phyloP scores from a whole-genome alignment of 345 rosid genomes.

The Rhizophora mangle region DNA sequence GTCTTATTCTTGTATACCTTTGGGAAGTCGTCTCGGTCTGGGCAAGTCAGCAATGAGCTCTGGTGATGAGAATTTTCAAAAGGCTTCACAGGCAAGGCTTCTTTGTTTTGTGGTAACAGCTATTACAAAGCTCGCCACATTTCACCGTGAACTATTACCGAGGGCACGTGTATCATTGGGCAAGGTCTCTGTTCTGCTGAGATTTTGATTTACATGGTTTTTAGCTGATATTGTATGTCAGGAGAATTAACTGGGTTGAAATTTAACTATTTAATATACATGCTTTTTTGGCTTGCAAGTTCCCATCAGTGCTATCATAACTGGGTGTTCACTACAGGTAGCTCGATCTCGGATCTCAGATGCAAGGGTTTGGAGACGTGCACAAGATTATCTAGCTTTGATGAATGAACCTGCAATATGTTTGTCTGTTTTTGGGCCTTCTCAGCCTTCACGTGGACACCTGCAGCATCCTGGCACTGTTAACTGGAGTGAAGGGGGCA shows the following conservation, averaged over 20 bases:
- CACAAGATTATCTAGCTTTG: conserved; percentile 80
- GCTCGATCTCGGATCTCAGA: conserved; percentile 86
- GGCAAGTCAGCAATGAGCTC: conserved; percentile 50
- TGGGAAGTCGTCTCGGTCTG: conserved; percentile 68
- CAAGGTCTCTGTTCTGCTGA: conserved; percentile 49
- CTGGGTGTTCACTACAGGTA: conserved; percentile 41
- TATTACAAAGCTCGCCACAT: conserved; percentile 86
- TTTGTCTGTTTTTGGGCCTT: conserved; percentile 76
- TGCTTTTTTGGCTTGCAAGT: neutral
- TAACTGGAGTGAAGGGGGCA: conserved; percentile 78
- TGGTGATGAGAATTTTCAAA: conserved; percentile 37
- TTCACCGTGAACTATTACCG: conserved; percentile 74
- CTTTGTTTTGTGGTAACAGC: conserved; percentile 93
- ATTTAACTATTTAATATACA: neutral
- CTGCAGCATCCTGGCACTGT: conserved; percentile 60
- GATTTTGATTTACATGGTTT: neutral
- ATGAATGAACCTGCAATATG: conserved; percentile 79
- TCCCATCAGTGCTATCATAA: conserved; percentile 8
- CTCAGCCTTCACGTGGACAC: conserved; percentile 43
- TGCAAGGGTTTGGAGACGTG: conserved; percentile 74
- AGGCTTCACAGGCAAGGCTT: conserved; percentile 78
- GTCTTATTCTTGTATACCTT: conserved; percentile 14
- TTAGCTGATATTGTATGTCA: neutral
- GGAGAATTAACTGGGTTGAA: neutral
- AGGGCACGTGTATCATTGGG: conserved; percentile 97